A percentile compares a stretch with the other conserved stretches of the same genome.
phyloP scores from a whole-genome alignment of 78 protist genomes.

The Chrysochromulina parva region DNA sequence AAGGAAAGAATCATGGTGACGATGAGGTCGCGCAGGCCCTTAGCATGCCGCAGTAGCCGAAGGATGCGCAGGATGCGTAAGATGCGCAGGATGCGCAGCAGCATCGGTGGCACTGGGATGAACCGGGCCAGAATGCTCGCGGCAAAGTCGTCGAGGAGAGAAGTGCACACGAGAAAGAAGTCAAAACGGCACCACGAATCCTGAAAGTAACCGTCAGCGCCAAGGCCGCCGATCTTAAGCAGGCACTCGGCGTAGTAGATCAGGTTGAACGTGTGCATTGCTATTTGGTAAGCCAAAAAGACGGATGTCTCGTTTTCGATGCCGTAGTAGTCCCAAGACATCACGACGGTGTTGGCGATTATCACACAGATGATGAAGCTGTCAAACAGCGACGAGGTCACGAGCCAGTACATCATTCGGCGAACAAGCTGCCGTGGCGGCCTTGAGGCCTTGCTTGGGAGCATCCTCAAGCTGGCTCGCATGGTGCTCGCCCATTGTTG shows the following conservation, averaged over 20 bases:
- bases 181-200: not conserved
- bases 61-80: not conserved
- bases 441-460: no score
- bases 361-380: not conserved
- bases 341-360: not conserved
- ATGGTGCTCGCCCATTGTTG: not conserved
- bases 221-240: not conserved
- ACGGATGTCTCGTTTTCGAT: not conserved
- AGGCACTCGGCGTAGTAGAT: not conserved
- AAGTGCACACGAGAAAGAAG: not conserved
- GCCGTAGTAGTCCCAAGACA: not conserved
- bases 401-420: no score
- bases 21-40: not conserved
- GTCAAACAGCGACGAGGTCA: not conserved
- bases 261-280: not conserved
- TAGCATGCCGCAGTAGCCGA: not conserved
- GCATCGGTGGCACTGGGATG: not conserved
- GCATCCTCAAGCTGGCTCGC: no score
- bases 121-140: not conserved
- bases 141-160: not conserved
- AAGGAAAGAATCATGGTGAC: not conserved
- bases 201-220: not conserved
- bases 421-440: no score
- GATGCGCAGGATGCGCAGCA: not conserved
- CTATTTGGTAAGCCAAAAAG: not conserved